These are phyloP conservation scores for Debaryomycetaceae sp. DNA, from an alignment of 1,139 yeast genomes.

Conservation along the genomic window DNA sequence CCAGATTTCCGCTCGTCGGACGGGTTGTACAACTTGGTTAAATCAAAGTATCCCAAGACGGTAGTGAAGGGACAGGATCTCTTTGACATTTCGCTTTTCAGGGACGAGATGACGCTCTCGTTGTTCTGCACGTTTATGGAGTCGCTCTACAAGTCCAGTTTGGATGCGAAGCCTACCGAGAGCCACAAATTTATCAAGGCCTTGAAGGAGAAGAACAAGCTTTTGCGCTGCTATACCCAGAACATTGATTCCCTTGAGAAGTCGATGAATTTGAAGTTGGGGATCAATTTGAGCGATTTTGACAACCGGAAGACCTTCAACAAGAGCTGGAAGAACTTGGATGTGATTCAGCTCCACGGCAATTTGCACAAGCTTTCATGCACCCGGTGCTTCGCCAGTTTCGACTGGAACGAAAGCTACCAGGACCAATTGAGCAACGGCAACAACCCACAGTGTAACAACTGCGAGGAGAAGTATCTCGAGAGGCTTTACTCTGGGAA, in stretches of 20 bases:
- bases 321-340: constrained; percentile 56
- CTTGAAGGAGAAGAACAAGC: constrained; percentile 61
- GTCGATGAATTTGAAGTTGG: constrained; percentile 41
- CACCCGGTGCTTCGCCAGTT: constrained; percentile 58
- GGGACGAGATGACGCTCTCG: constrained; percentile 58
- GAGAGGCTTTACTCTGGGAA: constrained; percentile 59
- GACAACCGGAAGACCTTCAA: constrained; percentile 23
- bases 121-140: constrained; percentile 84
- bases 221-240: constrained; percentile 81
- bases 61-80: constrained; percentile 81
- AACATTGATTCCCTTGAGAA: constrained; percentile 56
- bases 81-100: constrained; percentile 79
- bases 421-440: constrained; percentile 48
- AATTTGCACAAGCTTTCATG: constrained; percentile 74
- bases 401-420: constrained; percentile 59
- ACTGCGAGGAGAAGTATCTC: constrained; percentile 51
- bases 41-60: constrained; percentile 56
- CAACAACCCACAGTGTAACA: constrained; percentile 60
- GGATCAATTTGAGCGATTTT: constrained; percentile 33
- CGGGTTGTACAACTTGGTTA: constrained; percentile 78
- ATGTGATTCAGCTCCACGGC: constrained; percentile 89
- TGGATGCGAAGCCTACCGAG: constrained; percentile 71
- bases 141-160: constrained; percentile 59
- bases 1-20: constrained; percentile 88
- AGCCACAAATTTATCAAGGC: constrained; percentile 76